Conservation (phyloP, 192 early-diverging fungal genomes). For the Gamsiella multidivaricata region DNA sequence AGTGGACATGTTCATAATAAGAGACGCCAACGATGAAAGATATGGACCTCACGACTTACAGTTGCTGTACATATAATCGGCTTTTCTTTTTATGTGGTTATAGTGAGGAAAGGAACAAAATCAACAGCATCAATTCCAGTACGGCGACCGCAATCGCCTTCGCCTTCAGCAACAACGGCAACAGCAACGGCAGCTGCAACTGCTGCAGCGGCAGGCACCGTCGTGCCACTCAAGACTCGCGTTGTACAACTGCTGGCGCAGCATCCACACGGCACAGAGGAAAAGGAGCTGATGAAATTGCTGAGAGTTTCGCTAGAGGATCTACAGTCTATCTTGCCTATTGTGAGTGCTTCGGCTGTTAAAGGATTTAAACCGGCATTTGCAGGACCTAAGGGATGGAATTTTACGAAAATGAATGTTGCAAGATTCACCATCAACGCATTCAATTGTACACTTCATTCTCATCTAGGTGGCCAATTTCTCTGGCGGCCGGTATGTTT, state of each 20-base stretch:
- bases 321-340: conserved; percentile 24
- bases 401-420: not conserved
- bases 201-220: conserved; percentile 20
- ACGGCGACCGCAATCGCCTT: conserved; percentile 33
- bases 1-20: no score
- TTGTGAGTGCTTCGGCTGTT: conserved; percentile 24
- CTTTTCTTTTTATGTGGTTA: not conserved
- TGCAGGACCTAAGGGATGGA: not conserved
- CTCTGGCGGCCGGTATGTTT: conserved; percentile 50
- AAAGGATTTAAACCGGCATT: not conserved
- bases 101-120: conserved; percentile 42
- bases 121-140: conserved; percentile 10
- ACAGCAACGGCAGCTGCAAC: conserved; percentile 11
- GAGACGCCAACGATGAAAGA: no score
- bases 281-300: conserved; percentile 17
- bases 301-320: conserved; percentile 17
- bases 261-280: conserved; percentile 29
- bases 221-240: conserved; percentile 36
- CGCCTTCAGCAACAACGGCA: conserved; percentile 17
- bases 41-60: not conserved
- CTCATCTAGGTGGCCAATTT: conserved; percentile 28
- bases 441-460: not conserved
- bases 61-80: not conserved
- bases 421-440: no score
- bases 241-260: conserved; percentile 38